phyloP scores from a whole-genome alignment of 345 rosid species.

The Theobroma cacao region DNA sequence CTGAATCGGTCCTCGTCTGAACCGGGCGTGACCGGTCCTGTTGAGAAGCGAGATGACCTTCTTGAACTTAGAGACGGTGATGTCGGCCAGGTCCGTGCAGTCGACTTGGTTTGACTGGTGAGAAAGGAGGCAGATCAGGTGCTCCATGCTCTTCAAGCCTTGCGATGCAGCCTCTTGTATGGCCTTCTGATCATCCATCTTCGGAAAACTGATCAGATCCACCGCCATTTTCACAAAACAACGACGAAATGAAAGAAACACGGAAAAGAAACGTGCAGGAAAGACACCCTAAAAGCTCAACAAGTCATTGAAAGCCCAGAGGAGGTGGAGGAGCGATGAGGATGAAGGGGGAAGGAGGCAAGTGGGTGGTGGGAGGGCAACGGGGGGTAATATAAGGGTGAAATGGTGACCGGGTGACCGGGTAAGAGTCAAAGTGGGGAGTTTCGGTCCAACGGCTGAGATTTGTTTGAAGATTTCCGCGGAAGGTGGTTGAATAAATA shows the following conservation, averaged over 20 bases:
- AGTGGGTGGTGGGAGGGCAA: neutral
- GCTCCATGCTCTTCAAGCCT: conserved; percentile 83
- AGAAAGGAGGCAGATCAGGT: conserved; percentile 66
- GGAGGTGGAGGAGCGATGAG: neutral
- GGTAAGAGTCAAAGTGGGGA: conserved; percentile 46
- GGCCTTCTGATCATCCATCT: conserved; percentile 71
- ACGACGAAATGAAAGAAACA: neutral
- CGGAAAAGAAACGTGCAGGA: neutral
- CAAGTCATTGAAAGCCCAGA: conserved; percentile 1
- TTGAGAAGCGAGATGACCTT: conserved; percentile 71
- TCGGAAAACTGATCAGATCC: conserved; percentile 57
- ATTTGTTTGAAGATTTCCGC: conserved; percentile 14
- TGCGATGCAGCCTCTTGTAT: conserved; percentile 85
- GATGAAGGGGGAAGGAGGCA: conserved; percentile 2
- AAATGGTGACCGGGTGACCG: conserved; percentile 45
- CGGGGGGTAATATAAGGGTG: conserved; percentile 42
- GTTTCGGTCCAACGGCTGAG: conserved; percentile 37
- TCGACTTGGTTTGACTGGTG: conserved; percentile 46
- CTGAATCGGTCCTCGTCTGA: conserved; percentile 70
- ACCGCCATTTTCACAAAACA: conserved; percentile 47
- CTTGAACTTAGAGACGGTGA: conserved; percentile 77
- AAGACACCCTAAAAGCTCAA: conserved; percentile 1
- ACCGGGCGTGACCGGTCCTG: conserved; percentile 91
- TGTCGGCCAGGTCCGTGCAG: conserved; percentile 61
- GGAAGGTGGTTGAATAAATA: conserved; percentile 19